Base-by-base conservation (phyloP, 2,329 filamentous ascomycete genomes). In the Pseudogymnoascus sp. region DNA sequence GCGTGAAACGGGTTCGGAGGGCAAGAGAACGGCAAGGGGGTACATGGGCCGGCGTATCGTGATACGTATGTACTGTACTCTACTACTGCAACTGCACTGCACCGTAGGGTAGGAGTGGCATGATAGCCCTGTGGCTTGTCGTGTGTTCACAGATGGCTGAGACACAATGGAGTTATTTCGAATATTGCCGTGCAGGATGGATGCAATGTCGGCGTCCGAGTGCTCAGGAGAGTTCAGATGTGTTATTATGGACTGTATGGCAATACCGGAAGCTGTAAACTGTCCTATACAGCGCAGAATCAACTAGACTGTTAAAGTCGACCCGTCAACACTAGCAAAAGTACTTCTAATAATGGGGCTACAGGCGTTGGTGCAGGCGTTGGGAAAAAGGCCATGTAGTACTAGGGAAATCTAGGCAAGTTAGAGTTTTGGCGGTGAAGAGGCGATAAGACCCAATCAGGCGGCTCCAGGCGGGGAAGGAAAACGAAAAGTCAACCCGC, bases 391-490 rank as follows among this genome's bases (percentile, higher is more conserved):
- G 46, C 46, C 46, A 53, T 29, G 46, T 26, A 53, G 29, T 5
- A 26, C 44, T 15, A 53, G 23, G 23, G 11, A 15, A 46, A 13
- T 13, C 40, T 21, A 42, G 40, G 19, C 13, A 50, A 56, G 46
- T 56, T 56, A 56, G 46, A 56, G 46, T 56, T 56, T 56, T 56
- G 46, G 46, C 46, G 46, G 46, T 56, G 46, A 56, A 56, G 46
- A 56, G 46, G 46, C 46, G 46, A 56, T 56, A 56, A 56, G 46
- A 56, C 7, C 46, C 46, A 56, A 56, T 56, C 46, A 56, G 46
- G 46, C 46, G 46, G 46, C 46, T 56, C 46, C 46, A 33, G 29
- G 26, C 46, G 46, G 46, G 46, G 46, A 26, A 15, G 10, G n/a
- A 56, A 56, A 56, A 31, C 26, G 46, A 56, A 56, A 56, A 56